A percentile compares a stretch with the other conserved stretches of the same genome.
These are phyloP conservation scores for Crataegus laevigata DNA, from an alignment of 306 rosid genomes.

Conservation along the genomic window DNA sequence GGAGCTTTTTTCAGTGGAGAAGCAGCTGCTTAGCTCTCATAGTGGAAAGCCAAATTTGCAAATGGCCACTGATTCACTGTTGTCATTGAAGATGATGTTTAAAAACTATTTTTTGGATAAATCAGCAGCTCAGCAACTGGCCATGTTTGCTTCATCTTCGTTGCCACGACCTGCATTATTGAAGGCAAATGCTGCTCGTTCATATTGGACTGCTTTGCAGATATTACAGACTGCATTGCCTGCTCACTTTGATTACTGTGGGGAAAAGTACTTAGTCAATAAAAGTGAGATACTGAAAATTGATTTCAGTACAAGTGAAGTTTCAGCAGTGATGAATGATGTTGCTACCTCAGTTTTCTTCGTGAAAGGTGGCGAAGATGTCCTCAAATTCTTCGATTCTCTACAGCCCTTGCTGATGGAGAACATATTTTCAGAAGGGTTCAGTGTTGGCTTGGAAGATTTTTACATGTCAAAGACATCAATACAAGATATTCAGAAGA, in stretches of 20 bases:
- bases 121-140: slow-evolving; percentile 60
- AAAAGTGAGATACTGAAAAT: slow-evolving; percentile 54
- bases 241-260: slow-evolving; percentile 44
- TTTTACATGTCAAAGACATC: slow-evolving; percentile 49
- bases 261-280: slow-evolving; percentile 52
- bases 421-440: slow-evolving; percentile 65
- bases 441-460: slow-evolving; percentile 75
- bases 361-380: slow-evolving; percentile 74
- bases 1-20: slow-evolving; percentile 82
- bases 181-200: slow-evolving; percentile 33
- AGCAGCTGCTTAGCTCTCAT: slow-evolving; percentile 89
- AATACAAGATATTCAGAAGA: slow-evolving; percentile 28
- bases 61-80: slow-evolving; percentile 52
- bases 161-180: slow-evolving; percentile 63
- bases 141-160: slow-evolving; percentile 59
- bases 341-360: slow-evolving; percentile 74
- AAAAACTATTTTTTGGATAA: slow-evolving; percentile 39
- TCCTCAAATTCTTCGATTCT: slow-evolving; percentile 53
- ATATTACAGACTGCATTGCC: slow-evolving; percentile 75
- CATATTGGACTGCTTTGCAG: slow-evolving; percentile 79
- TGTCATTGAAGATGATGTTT: slow-evolving; percentile 63
- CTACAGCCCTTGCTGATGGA: slow-evolving; percentile 93
- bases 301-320: slow-evolving; percentile 42
- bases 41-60: slow-evolving; percentile 81
- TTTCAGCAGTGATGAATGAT: slow-evolving; percentile 59